Conservation (phyloP, 371 early-diverging fungal species). For the Mortierella sp. region DNA sequence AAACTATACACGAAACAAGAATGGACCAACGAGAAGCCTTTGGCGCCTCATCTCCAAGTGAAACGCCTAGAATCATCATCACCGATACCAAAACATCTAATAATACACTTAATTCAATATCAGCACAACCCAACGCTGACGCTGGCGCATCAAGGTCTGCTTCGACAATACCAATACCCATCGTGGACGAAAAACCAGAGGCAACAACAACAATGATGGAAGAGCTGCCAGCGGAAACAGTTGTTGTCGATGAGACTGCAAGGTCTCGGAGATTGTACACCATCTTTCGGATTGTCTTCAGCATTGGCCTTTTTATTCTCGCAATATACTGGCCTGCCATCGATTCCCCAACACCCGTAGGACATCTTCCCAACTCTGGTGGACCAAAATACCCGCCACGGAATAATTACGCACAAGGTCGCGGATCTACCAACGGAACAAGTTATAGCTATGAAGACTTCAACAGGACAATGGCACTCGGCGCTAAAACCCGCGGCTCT, state of each 20-base stretch:
- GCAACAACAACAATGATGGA: neutral
- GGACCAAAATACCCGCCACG: neutral
- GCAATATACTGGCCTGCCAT: slow-evolving; percentile 43
- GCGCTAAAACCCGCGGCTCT: neutral
- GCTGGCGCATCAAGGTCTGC: neutral
- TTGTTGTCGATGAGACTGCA: neutral
- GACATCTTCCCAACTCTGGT: slow-evolving; percentile 2
- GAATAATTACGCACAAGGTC: too few relatives aligned
- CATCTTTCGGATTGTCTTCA: slow-evolving; percentile 23
- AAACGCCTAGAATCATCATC: neutral
- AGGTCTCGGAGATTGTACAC: slow-evolving; percentile 5
- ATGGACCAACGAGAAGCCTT: neutral
- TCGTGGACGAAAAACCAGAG: neutral
- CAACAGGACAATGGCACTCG: neutral
- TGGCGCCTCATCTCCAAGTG: too few relatives aligned
- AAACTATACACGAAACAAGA: neutral
- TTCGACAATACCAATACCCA: neutral
- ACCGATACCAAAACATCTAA: neutral
- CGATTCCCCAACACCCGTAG: slow-evolving; percentile 14
- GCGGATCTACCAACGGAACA: too few relatives aligned
- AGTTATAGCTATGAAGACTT: neutral
- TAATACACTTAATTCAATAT: neutral
- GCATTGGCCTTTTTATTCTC: slow-evolving; percentile 23
- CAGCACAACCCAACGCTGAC: neutral
- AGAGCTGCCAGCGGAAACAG: neutral